These are phyloP conservation scores for Scalesia atractyloides DNA, from an alignment of 129 eudicot species.

Conservation along the genomic window DNA sequence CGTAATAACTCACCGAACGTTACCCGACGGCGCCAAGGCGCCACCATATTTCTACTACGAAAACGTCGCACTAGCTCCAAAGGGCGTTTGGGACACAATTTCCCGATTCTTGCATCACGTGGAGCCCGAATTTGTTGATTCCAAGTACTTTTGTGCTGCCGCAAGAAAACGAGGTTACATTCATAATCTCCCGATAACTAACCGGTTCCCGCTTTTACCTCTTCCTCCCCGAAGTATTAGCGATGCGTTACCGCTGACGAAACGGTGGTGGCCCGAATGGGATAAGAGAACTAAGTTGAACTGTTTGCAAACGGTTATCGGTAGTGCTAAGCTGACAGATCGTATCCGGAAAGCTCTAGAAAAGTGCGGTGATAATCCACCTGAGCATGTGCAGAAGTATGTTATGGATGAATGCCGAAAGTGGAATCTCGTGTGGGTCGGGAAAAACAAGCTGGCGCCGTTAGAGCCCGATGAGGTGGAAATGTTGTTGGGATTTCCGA, in stretches of 20 bases:
- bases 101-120: constrained; percentile 68
- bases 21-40: constrained; percentile 66
- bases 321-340: constrained; percentile 68
- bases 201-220: constrained; percentile 76
- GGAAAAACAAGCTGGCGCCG: constrained; percentile 88
- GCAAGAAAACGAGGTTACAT: constrained; percentile 86
- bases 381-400: constrained; percentile 54
- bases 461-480: constrained; percentile 91
- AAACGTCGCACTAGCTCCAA: constrained; percentile 92
- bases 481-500: constrained; percentile 82
- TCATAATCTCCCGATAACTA: constrained; percentile 74
- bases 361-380: constrained; percentile 61
- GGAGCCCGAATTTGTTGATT: constrained; percentile 88
- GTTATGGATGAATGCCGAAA: constrained; percentile 73
- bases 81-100: constrained; percentile 93
- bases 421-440: constrained; percentile 96
- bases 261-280: constrained; percentile 93
- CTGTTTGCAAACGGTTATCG: constrained; percentile 77
- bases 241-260: constrained; percentile 80
- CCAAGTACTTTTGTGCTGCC: constrained; percentile 76
- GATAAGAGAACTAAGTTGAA: constrained; percentile 71
- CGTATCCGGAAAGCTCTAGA: constrained; percentile 78
- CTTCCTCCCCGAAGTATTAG: constrained; percentile 74
- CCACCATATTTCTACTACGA: constrained; percentile 92
- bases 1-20: constrained; percentile 33